Evolutionary conservation across 2,329 filamentous ascomycete genomes (phyloP), one percentile per base, ranked within the genome.

Genomic region (Ophiostoma angusticollis): DNA sequence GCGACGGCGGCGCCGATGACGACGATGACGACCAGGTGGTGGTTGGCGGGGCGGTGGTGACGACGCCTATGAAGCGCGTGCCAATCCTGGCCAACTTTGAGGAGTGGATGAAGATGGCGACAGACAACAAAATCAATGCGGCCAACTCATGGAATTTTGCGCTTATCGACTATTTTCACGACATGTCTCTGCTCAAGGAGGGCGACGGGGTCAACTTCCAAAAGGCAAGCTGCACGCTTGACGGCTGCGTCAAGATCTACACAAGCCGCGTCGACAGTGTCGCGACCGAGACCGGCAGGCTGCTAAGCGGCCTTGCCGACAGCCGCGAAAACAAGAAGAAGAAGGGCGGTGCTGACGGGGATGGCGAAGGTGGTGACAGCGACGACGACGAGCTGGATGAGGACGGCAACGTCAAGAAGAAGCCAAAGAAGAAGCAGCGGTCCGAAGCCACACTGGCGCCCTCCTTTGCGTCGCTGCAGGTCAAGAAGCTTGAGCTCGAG

Each of bases 21-120:
- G 63, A 64, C 46, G 68, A 65, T 38, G 70, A 75, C 47, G 67
- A 75, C 43, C 65, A 78, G 46, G 70, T 77, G 52, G 80, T 84
- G 32, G 46, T 48, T 21, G 31, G 36, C 22, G 76, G 74, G 42
- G 81, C 83, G 23, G 75, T 69, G 46, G 84, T 81, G 27, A 81
- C 93, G 39, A 95, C 91, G 43, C 91, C 89, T 39, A 89, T 93
- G 80, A 94, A 94, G 70, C 82, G 87, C 45, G 84, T 94, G 21
- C 91, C 91, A 1, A 82, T 98, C 51, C 68, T 98, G 39, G 91
- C 91, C 54, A 98, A 98, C 61, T 98, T 96, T 52, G 91, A 98
- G 59, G 91, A 98, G 58, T 96, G 89, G 91, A 96, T 98, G 86
- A 98, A 96, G 70, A 93, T 98, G 86, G 91, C 91, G 2, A 96